Conservation (phyloP, 2,329 filamentous ascomycete genomes). For the Paecilomyces dactylethromorphus region DNA sequence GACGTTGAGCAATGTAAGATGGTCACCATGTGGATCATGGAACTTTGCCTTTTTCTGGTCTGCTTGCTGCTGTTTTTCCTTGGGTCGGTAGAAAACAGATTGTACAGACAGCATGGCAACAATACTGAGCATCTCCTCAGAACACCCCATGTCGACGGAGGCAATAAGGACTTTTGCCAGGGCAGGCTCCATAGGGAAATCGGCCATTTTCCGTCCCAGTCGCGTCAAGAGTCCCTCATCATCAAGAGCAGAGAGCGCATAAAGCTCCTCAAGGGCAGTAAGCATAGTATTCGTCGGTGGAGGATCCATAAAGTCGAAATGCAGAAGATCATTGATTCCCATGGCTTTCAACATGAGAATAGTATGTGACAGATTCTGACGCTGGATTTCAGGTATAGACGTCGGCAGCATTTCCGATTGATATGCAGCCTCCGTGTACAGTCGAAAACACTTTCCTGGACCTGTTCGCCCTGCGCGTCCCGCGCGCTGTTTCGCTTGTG, state of each 20-base stretch:
- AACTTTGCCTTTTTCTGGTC: slow-evolving; percentile 98
- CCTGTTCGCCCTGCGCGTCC: slow-evolving; percentile 91
- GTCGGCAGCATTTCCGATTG: slow-evolving; percentile 96
- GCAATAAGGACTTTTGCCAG: slow-evolving; percentile 86
- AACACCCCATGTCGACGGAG: slow-evolving; percentile 79
- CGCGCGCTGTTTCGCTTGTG: slow-evolving; percentile 89
- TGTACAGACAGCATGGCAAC: slow-evolving; percentile 88
- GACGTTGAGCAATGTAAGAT: slow-evolving; percentile 90
- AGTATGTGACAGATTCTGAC: slow-evolving; percentile 84
- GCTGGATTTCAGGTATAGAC: slow-evolving; percentile 91
- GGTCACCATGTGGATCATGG: slow-evolving; percentile 89
- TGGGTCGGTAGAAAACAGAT: slow-evolving; percentile 87
- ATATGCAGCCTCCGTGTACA: slow-evolving; percentile 93
- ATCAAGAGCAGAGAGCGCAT: slow-evolving; percentile 83
- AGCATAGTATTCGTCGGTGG: slow-evolving; percentile 97
- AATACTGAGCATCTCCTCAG: slow-evolving; percentile 89
- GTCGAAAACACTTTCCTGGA: slow-evolving; percentile 88
- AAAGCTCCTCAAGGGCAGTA: slow-evolving; percentile 89
- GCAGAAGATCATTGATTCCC: slow-evolving; percentile 95
- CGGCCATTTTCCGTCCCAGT: slow-evolving; percentile 91
- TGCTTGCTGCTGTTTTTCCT: slow-evolving; percentile 93
- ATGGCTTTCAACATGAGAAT: slow-evolving; percentile 98
- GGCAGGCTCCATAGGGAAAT: slow-evolving; percentile 95
- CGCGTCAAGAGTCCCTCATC: slow-evolving; percentile 92
- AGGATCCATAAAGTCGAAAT: slow-evolving; percentile 99